Base-by-base conservation (phyloP, 192 early-diverging fungal genomes). In the Coemansia sp. region DNA sequence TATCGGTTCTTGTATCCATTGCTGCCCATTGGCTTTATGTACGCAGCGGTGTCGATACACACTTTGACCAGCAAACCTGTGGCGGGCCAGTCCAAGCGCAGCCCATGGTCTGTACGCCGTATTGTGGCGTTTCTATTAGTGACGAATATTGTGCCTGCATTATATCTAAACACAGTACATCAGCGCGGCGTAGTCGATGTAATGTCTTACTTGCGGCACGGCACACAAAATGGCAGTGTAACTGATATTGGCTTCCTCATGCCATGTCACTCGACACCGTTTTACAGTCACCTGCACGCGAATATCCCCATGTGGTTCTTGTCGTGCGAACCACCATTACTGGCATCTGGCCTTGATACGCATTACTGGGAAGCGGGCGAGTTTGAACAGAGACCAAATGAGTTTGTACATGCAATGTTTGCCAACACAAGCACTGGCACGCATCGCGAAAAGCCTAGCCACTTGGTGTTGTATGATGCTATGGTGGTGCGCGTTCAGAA, bases 241-340 rank as follows among this genome's bases (percentile, higher is more conserved):
- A 62, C 31, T 4, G 75, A 81, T 17, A 77, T 94, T 10, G 83
- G 89, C 2, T 91, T 96, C 61, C 67, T 97, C 37, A 98, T 95
- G 93, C 97, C 97, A 6, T 98, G 97, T 60, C 95, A 98, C 68
- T 98, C 95, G 4, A 96, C 97, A 3, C 97, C 95, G n/a, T 95
- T 85, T 72, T 88, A 95, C 58, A 90, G 90, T 47, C 85, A 90
- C 72, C 19, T 98, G 6, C 95, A 97, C 63, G 68, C 77, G 17
- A 48, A 80, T 17, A 61, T 88, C 11, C 77, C 86, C 12, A 88
- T 95, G 87, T 86, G 90, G 82, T 94, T 94, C 60, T 71, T 98
- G 41, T 90, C 90, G 6, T 98, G 95, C 74, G 94, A 96, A 45
- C 97, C 97, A 23, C 95, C 94, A 3, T 65, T 96, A 8, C 52